These are phyloP conservation scores for Fusarium metavorans DNA, from an alignment of 2,329 filamentous ascomycete genomes.

Conservation along the genomic window DNA sequence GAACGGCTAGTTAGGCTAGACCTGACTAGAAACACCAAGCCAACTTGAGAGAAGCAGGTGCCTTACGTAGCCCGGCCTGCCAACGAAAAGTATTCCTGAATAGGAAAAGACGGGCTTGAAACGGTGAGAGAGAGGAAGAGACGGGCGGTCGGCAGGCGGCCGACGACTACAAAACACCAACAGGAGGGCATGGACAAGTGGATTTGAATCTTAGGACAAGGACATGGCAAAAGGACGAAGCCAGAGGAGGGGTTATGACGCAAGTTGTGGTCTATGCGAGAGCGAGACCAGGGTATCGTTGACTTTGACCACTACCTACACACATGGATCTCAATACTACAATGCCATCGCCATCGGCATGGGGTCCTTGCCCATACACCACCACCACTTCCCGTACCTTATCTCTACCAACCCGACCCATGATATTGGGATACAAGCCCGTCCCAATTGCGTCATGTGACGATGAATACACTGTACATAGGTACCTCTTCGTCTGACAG, in stretches of 20 bases:
- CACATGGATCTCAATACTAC: not conserved
- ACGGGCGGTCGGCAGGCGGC: not conserved
- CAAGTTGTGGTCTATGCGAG: not conserved
- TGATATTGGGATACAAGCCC: not conserved
- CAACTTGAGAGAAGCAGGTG: not conserved
- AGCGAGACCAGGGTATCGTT: not conserved
- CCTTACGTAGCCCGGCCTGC: not conserved
- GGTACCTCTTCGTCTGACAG: not conserved
- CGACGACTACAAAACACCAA: not conserved
- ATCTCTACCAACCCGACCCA: not conserved
- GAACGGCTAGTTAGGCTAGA: not conserved
- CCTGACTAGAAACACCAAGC: not conserved
- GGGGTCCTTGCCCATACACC: not conserved
- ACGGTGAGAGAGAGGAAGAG: not conserved
- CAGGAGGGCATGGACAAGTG: not conserved
- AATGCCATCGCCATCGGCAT: not conserved
- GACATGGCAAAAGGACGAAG: not conserved
- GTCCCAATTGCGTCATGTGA: not conserved
- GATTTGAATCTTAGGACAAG: not conserved
- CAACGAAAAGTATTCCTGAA: not conserved
- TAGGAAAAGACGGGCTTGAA: not conserved
- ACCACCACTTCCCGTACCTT: not conserved
- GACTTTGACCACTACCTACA: not conserved
- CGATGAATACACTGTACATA: not conserved
- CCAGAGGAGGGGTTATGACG: conserved; percentile 4